Evolutionary conservation across 2,329 filamentous ascomycete species (phyloP), one percentile per base, ranked within the genome.

Genomic region (Rutstroemia sp.): DNA sequence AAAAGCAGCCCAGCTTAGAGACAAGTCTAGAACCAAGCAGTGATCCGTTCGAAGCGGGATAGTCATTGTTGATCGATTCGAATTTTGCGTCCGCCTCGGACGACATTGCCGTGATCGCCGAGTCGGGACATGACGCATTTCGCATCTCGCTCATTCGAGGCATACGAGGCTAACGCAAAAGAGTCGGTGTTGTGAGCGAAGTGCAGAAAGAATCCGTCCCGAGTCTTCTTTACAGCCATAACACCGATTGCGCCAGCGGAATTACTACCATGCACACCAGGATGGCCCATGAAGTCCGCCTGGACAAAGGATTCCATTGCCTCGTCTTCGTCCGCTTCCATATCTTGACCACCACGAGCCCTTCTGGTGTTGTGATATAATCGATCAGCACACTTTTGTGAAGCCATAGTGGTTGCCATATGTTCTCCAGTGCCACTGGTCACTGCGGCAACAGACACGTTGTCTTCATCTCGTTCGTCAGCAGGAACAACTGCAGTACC

Each of bases 351-450:
- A 16, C 76, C 79, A 50, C 72, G 73, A 2, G 75, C 79, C 62
- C 81, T 85, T 67, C 77, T 80, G 49, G 78, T 86, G 63, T 78
- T 81, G 62, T 86, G 82, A 68, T 91, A 96, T 25, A 99, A 78
- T 47, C 94, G 83, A 62, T 92, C 88, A 0, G 92, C 91, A 69
- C 91, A 95, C 55, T 87, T 86, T 58, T 87, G 85, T 6, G 94
- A 92, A 10, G 94, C 92, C 79, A 95, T 87, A 0, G 92, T 95
- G 0, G 92, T 96, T 38, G 91, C 89, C 88, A 99, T 99, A 70
- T 99, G 94, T 73, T 99, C 94, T 49, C 94, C 94, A 2, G 94
- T 99, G 27, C 94, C 94, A 69, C 90, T 96, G 41, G 91, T 95
- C 21, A 96, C 90, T 25, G 86, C 85, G 30, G 90, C 92, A 27